Base-by-base conservation (phyloP, 1,284 basidiomycete genomes). In the Austropuccinia psidii region DNA sequence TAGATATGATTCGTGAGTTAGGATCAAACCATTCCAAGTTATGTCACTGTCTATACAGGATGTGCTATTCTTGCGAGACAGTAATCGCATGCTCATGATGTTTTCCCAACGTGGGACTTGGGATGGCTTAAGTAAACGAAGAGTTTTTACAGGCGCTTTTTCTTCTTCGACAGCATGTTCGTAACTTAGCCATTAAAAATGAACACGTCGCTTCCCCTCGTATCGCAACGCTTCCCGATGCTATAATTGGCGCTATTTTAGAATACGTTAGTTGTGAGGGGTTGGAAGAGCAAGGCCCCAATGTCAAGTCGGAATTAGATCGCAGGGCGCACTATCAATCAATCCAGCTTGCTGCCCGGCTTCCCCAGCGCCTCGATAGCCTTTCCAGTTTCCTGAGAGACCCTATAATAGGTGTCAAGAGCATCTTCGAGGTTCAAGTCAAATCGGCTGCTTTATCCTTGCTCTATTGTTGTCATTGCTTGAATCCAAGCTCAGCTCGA, bases 141-240 rank as follows among this genome's bases (percentile, higher is more conserved):
- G 45, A 21, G 19, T 70, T 70, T 47, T 35, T 70, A 31, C 31
- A 37, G 19, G 27, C 43, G 15, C 55, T 70, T 13, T 70, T 70
- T 43, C n/a, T 47, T 29, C 68, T 70, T n/a, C 58, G 68, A 39
- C 43, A 49, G 13, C 41, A 60, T 5, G 60, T 70, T 27, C 54
- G 41, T n/a, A 43, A 57, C 55, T 37, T 70, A 29, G 54, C 68
- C 3, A 29, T 70, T 47, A 47, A 49, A 31, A 54, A 29, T 47
- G 43, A 70, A 17, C 43, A 7, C 15, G n/a, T 55, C 33, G 49
- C 21, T 31, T 31, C 33, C 27, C 17, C 52, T 69, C 50, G 41
- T 27, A 70, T 60, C 43, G 55, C 57, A 41, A 70, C 57, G 7
- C 41, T 70, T 33, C 45, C 68, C 8, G 68, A 70, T 41, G 68